A percentile compares a stretch with the other conserved stretches of the same genome.
Evolutionary conservation across 305 asterid genomes (phyloP).

Genomic region (Nicotiana rustica): DNA sequence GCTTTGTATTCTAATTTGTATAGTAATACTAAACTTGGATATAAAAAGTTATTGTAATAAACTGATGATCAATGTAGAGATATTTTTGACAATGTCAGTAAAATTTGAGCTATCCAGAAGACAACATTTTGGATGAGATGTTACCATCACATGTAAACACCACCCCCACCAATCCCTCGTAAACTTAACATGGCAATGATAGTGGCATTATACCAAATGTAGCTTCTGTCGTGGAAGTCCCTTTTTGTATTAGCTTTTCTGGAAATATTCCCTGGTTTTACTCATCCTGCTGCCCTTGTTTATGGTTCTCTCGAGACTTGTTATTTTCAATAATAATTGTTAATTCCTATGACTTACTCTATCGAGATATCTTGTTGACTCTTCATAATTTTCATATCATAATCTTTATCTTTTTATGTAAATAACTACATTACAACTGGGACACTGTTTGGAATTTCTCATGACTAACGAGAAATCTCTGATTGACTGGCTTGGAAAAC

Average conservation of each 20-base stretch:
- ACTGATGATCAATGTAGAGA: too few relatives aligned
- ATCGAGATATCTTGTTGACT: not conserved
- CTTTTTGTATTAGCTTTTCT: constrained; percentile 47
- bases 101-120: too few relatives aligned
- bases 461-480: not conserved
- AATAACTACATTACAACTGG: not conserved
- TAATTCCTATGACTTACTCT: not conserved
- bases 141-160: constrained; percentile 36
- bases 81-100: not conserved
- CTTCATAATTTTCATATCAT: not conserved
- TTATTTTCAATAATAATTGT: not conserved
- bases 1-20: not conserved
- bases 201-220: constrained; percentile 20
- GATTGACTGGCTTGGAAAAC: not conserved
- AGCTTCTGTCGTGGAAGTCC: constrained; percentile 25
- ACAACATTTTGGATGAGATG: constrained; percentile 25
- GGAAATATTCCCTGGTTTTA: constrained; percentile 51
- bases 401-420: not conserved
- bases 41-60: too few relatives aligned
- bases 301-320: not conserved
- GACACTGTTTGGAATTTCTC: not conserved
- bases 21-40: too few relatives aligned
- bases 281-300: constrained; percentile 53
- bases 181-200: constrained; percentile 39
- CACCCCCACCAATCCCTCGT: not conserved